phyloP scores from a whole-genome alignment of 768 basidiomycete species.

The Rossbeevera mucosa region DNA sequence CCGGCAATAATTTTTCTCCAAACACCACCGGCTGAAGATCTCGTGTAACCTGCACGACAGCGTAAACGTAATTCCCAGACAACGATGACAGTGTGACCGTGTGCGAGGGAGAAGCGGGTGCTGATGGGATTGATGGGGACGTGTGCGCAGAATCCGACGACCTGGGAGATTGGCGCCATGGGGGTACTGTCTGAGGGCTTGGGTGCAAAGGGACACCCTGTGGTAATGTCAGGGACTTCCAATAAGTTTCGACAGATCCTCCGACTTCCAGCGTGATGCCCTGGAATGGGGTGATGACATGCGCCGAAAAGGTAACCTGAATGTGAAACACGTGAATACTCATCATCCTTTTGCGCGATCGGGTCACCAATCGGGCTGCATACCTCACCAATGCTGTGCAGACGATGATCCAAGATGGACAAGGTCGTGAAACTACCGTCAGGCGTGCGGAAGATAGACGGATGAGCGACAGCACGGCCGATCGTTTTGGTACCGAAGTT shows the following conservation, averaged over 20 bases:
- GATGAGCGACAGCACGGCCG: conserved; percentile 84
- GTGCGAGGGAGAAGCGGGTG: conserved; percentile 43
- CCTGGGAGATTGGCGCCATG: conserved; percentile 30
- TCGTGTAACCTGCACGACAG: conserved; percentile 86
- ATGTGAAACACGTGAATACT: conserved; percentile 4
- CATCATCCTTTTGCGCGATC: conserved; percentile 2
- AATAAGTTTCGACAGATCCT: conserved; percentile 95
- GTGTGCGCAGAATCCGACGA: conserved; percentile 55
- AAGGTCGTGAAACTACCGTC: conserved; percentile 53
- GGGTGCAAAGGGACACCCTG: conserved; percentile 27
- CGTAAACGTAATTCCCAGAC: conserved; percentile 80
- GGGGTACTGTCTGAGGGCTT: conserved; percentile 35
- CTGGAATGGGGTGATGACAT: conserved; percentile 82
- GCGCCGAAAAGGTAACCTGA: conserved; percentile 85
- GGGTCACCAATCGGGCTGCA: neutral
- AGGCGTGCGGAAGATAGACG: conserved; percentile 61
- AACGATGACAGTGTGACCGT: conserved; percentile 85
- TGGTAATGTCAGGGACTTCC: conserved; percentile 68
- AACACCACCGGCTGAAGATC: conserved; percentile 89
- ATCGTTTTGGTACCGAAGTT: conserved; percentile 97
- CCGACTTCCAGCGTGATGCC: conserved; percentile 92
- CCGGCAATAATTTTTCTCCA: conserved; percentile 71
- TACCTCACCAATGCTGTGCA: conserved; percentile 94
- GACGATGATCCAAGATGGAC: conserved; percentile 87
- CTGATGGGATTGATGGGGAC: conserved; percentile 65